Evolutionary conservation across 441 rosid species (phyloP).

Genomic region (Capsella rubella): DNA sequence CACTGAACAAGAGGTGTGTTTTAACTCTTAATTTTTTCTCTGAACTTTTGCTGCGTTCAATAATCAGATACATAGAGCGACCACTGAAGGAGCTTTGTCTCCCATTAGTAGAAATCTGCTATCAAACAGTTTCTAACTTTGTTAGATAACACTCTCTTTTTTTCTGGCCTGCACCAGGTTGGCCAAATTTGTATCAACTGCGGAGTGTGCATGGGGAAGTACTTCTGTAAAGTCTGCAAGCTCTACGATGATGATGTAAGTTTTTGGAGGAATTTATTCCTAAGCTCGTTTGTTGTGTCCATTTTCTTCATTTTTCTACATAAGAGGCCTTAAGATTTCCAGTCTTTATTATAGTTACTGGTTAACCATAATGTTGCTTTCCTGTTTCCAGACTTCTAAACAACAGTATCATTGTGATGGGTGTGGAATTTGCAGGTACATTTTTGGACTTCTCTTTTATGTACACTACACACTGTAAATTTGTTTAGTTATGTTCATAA

Average conservation of each 20-base stretch:
- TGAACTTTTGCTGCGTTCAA: conserved; percentile 1
- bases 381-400: conserved; percentile 71
- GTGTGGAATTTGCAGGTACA: conserved; percentile 95
- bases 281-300: background rate
- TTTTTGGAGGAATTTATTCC: conserved; percentile 1
- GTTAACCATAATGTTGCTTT: conserved; percentile 28
- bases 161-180: conserved; percentile 56
- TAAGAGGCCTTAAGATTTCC: conserved; percentile 18
- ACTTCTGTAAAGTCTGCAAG: conserved; percentile 80
- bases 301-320: background rate
- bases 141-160: conserved; percentile 1
- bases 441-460: background rate
- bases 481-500: background rate
- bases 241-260: conserved; percentile 94
- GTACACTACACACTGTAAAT: background rate
- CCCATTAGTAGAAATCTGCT: too few relatives aligned
- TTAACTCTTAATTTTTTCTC: background rate
- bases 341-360: conserved; percentile 9
- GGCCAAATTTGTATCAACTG: conserved; percentile 76
- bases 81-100: conserved; percentile 3
- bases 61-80: background rate
- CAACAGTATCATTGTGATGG: conserved; percentile 84
- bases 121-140: background rate
- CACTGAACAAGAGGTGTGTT: conserved; percentile 82
- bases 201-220: conserved; percentile 91